Conservation (phyloP, 2,329 filamentous ascomycete genomes). For the Trichophyton benhamiae region DNA sequence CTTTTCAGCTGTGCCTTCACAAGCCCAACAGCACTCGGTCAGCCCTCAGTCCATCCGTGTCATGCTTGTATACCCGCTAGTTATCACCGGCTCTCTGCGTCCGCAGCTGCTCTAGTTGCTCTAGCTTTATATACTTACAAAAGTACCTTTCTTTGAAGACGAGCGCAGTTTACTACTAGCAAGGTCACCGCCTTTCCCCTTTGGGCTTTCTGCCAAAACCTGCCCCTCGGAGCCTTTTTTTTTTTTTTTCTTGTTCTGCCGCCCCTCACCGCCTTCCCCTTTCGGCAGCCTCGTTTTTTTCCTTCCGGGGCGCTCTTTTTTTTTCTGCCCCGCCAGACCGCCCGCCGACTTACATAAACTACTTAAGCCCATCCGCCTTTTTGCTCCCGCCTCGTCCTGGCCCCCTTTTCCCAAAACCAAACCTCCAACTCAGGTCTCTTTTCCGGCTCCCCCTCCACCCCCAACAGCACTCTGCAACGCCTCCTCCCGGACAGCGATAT, state of each 20-base stretch:
- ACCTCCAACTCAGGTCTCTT: background rate
- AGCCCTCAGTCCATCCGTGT: too few relatives aligned
- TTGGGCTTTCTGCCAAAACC: background rate
- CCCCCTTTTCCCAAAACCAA: background rate
- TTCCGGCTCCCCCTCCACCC: constrained; percentile 8
- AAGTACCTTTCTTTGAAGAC: too few relatives aligned
- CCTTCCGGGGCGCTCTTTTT: background rate
- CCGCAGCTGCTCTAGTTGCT: too few relatives aligned
- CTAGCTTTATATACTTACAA: too few relatives aligned
- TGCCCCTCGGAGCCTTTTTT: background rate
- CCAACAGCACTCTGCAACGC: constrained; percentile 16
- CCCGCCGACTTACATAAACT: constrained; percentile 1
- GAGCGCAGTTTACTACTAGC: too few relatives aligned
- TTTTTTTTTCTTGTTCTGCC: constrained; percentile 4
- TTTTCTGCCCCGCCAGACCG: constrained; percentile 3
- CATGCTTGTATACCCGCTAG: too few relatives aligned
- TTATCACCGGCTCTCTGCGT: too few relatives aligned
- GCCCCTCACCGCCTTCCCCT: background rate
- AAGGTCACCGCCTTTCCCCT: background rate
- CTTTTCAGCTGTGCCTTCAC: too few relatives aligned
- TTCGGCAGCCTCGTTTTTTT: constrained; percentile 1
- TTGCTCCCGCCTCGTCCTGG: background rate
- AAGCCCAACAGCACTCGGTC: too few relatives aligned
- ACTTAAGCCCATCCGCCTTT: background rate
- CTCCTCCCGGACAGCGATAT: constrained; percentile 17